Base-by-base conservation (phyloP, 2,329 filamentous ascomycete genomes). In the Xylariaceae sp. region DNA sequence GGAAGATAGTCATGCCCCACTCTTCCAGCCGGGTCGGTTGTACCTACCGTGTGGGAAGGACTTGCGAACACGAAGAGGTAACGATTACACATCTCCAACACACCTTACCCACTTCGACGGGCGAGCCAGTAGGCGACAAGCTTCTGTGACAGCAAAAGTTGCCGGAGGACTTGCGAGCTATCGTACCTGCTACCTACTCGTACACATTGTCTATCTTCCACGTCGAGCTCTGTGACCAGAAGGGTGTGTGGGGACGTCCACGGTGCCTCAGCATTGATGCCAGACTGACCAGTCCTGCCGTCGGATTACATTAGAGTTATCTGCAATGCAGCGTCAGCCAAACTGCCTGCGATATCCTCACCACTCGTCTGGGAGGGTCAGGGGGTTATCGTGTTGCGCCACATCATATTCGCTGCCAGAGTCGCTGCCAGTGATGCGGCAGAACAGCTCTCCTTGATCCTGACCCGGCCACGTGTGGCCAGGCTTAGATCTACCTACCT, bases 401-500 rank as follows among this genome's bases (percentile, higher is more conserved):
- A 50, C 58, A 56, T 61, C 35, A 50, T 47, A 55, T 53, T 53
- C 53, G 57, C 44, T 35, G 60, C 56, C 51, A 58, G 53, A 58
- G 35, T 23, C 11, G n/a, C 48, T 51, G 23, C 23, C 23, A 30
- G 23, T 30, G 23, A 30, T 30, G 23, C 23, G 52, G 55, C 53
- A 56, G 44, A 57, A 54, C 42, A 56, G 39, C 34, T 55, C 47
- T 60, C 42, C 61, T 58, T 63, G 62, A 61, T 54, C 39, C 61
- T 57, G 56, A 57, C 56, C 51, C 55, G 23, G 61, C 63, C 63
- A 65, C 63, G 63, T 65, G 61, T 65, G 61, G 58, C 44, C 34
- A 51, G 51, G 23, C 18, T 47, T 50, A 30, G 23, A 30, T 30
- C 23, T 30, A 30, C 23, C 23, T 30, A 30, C 23, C 23, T 30